Evolutionary conservation across 2,329 filamentous ascomycete genomes (phyloP), one percentile per base, ranked within the genome.

Genomic region (Ophiostoma sp.): DNA sequence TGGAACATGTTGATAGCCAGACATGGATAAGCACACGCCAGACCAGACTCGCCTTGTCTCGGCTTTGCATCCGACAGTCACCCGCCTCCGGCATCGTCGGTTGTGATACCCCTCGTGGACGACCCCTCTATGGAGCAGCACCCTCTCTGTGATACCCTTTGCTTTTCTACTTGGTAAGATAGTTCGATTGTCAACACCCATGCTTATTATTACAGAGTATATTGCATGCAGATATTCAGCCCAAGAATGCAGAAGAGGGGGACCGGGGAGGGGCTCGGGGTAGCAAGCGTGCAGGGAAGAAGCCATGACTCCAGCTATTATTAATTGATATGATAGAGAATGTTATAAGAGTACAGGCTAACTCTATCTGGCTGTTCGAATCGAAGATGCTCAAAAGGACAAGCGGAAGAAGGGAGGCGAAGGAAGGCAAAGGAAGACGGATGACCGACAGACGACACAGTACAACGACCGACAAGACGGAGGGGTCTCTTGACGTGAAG

Each of bases 81-180:
- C 33, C 35, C 62, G 33, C 35, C 33, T 65, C 62, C 62, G 62
- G 62, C 62, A 65, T 65, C 62, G 62, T 65, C 62, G 62, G 62
- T 65, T 65, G 62, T 65, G 20, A 39, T 65, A 65, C 62, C 62
- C 62, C 62, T 39, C 62, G 57, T 62, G 57, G 52, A 57, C 52
- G 13, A 57, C 52, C 52, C 52, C 52, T 57, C 52, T 57, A 57
- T 57, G 20, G 48, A 6, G 48, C n/a, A 44, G 15, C 36, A 39
- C 20, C 15, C 41, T 44, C 52, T 27, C 52, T 57, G 44, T n/a
- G 44, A 20, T n/a, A 48, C 44, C 52, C 23, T 57, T 17, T 57
- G 17, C 52, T 27, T 23, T 23, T 52, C n/a, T 13, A 5, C 11
- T 31, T 23, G 4, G 48, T 54, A 48, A 20, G 4, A 2, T 48